phyloP scores from a whole-genome alignment of 2,329 filamentous ascomycete genomes.

The Epichloe hybrida region DNA sequence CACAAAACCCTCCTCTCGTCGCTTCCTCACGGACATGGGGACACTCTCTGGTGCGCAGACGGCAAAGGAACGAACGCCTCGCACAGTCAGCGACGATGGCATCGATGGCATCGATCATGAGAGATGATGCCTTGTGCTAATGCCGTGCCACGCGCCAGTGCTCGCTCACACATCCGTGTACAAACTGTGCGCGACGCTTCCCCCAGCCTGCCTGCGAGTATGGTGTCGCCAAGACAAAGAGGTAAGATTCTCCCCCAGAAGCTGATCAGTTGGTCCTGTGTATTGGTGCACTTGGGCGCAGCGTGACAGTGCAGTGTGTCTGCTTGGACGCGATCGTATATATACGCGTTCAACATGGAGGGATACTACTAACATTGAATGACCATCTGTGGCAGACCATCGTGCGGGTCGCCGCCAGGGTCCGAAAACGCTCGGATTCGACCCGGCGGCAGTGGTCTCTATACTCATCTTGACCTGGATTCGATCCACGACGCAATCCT shows the following conservation, averaged over 20 bases:
- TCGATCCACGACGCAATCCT: slow-evolving; percentile 21
- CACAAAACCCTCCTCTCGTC: neutral
- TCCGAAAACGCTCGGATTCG: slow-evolving; percentile 7
- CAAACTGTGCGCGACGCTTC: slow-evolving; percentile 38
- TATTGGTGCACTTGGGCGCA: too few species aligned
- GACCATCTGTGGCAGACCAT: neutral
- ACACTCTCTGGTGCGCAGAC: too few species aligned
- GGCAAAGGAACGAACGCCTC: too few species aligned
- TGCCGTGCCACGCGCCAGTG: slow-evolving; percentile 18
- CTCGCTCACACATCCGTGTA: slow-evolving; percentile 39
- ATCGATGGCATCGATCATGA: too few species aligned
- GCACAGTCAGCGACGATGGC: too few species aligned
- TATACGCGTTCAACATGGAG: too few species aligned
- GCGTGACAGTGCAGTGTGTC: too few species aligned
- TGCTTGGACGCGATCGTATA: too few species aligned
- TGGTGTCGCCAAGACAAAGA: slow-evolving; percentile 12
- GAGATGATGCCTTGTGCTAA: too few species aligned
- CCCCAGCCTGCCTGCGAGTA: slow-evolving; percentile 39
- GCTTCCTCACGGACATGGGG: neutral
- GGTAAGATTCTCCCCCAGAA: slow-evolving; percentile 6
- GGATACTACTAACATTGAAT: neutral
- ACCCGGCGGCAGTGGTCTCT: slow-evolving; percentile 12
- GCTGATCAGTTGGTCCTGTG: neutral
- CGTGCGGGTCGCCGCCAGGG: slow-evolving; percentile 3
- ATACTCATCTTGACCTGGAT: slow-evolving; percentile 24